Conservation (phyloP, 306 rosid genomes). For the Trichosanthes truncata region DNA sequence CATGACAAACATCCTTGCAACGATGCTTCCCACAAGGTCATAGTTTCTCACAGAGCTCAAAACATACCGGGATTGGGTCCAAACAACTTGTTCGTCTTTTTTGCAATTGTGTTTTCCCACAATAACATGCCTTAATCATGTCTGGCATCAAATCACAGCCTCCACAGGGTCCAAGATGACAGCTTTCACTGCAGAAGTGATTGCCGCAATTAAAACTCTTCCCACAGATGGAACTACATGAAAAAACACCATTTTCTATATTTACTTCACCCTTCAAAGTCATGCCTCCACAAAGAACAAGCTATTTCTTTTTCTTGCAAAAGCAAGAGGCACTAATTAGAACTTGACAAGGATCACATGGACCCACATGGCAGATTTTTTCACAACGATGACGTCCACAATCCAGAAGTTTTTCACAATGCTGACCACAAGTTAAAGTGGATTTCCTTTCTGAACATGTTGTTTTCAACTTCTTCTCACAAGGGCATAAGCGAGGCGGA, state of each 20-base stretch:
- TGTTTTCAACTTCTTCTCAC: constrained; percentile 73
- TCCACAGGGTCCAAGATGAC: constrained; percentile 77
- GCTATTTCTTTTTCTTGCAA: constrained; percentile 48
- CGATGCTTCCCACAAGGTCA: constrained; percentile 53
- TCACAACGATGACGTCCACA: constrained; percentile 73
- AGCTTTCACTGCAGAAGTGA: constrained; percentile 52
- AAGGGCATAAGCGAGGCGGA: constrained; percentile 65
- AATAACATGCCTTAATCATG: constrained; percentile 58
- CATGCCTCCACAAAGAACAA: constrained; percentile 68
- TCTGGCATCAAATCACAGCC: constrained; percentile 59
- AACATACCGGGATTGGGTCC: constrained; percentile 81
- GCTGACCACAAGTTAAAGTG: constrained; percentile 72
- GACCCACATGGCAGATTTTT: constrained; percentile 60
- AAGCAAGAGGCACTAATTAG: constrained; percentile 61
- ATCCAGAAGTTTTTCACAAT: constrained; percentile 64
- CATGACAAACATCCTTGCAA: constrained; percentile 64
- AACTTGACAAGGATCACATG: constrained; percentile 75
- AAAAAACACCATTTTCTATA: constrained; percentile 56
- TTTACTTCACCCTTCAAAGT: constrained; percentile 60
- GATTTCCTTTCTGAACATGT: constrained; percentile 75
- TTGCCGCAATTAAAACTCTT: constrained; percentile 58
- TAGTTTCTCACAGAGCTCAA: constrained; percentile 47
- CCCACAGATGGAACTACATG: constrained; percentile 57
- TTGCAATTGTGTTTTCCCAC: constrained; percentile 74
- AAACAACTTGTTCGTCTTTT: constrained; percentile 58